Conservation (phyloP, 345 rosid genomes). For the Eucalyptus sideroxylon region DNA sequence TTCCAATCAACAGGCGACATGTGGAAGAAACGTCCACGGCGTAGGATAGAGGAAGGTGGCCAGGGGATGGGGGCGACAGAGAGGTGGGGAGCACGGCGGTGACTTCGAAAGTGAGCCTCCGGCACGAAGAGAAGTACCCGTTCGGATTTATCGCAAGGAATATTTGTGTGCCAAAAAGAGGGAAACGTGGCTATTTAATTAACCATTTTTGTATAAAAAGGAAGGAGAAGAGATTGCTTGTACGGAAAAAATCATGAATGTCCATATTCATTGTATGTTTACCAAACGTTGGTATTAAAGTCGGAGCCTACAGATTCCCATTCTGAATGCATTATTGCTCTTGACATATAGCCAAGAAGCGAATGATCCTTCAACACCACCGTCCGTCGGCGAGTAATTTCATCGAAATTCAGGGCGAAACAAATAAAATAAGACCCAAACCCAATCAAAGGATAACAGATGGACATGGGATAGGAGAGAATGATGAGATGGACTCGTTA, state of each 20-base stretch:
- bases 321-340: background rate
- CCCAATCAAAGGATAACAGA: background rate
- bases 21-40: background rate
- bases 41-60: background rate
- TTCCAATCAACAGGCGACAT: background rate
- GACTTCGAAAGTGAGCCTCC: background rate
- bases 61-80: background rate
- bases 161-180: background rate
- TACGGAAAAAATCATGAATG: too few species aligned
- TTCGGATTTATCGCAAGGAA: background rate
- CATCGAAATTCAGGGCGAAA: too few species aligned
- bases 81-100: background rate
- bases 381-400: too few species aligned
- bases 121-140: rapidly evolving
- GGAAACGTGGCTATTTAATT: background rate
- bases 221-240: background rate
- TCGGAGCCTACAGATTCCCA: background rate
- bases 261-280: too few species aligned
- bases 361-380: background rate
- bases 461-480: background rate
- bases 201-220: background rate
- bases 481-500: background rate
- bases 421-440: too few species aligned
- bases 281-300: background rate
- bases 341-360: background rate